Evolutionary conservation across 1,139 yeast species (phyloP), one percentile per base, ranked within the genome.

Genomic region (Lodderomyces parapsilosis): DNA sequence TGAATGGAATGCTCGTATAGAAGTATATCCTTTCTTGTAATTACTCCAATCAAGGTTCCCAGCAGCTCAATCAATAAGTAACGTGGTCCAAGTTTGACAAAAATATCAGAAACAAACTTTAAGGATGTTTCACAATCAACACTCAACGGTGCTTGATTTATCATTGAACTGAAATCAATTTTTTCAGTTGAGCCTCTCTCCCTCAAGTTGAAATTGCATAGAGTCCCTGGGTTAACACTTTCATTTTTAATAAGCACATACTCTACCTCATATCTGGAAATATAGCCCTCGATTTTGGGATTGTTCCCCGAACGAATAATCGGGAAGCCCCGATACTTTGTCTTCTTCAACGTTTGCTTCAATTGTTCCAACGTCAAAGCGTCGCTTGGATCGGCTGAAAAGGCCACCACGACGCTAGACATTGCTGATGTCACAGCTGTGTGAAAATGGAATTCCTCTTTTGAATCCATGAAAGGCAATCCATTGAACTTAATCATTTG

Each of bases 401-500:
- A 57, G 3, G 78, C 71, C 1, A 78, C 74, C 0, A 82, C 63
- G 2, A 72, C 70, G 11, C 59, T 59, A 1, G 86, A 71, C 96
- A 88, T 88, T 3, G 93, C 88, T 46, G 78, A 76, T 10, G 66
- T 68, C 0, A 84, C 87, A 1, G 71, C 71, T 6, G 72, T 68
- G 35, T 76, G 76, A 53, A 83, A 80, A 22, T 68, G 63, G 43
- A 76, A 79, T 42, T 83, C 88, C 50, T 84, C 90, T 51, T 85
- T 83, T 8, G 83, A 71, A 55, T 90, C 96, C 36, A 93, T 75
- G 47, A 79, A 80, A 0, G 99, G 99, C 44, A 87, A 74, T 1
- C 97, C 97, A 62, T 90, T 91, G 54, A 89, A 87, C 40, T 71
- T 69, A 51, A 94, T 89, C 87, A 91, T 93, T 60, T 90, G 95